Percentiles rank a stretch among this genome's conserved stretches.
Conservation (phyloP, 2,329 filamentous ascomycete genomes). For the Davidsoniella virescens region DNA sequence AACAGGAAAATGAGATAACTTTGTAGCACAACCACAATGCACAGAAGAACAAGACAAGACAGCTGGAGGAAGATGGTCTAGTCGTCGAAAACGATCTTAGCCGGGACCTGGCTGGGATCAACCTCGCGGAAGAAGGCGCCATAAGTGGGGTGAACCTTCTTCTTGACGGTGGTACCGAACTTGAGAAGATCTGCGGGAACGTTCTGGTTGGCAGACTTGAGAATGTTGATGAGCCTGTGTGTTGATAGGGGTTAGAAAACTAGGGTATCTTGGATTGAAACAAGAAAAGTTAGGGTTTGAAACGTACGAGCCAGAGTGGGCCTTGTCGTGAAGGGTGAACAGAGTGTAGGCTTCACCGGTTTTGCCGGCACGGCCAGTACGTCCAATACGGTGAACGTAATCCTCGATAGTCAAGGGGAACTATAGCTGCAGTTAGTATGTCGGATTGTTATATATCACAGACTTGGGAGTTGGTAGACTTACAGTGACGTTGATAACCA, state of each 20-base stretch:
- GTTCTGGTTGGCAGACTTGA: conserved; percentile 80
- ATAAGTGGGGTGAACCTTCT: conserved; percentile 91
- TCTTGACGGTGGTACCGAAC: conserved; percentile 96
- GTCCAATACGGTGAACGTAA: conserved; percentile 92
- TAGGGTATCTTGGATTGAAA: conserved; percentile 12
- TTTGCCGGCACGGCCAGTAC: conserved; percentile 86
- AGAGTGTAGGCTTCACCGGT: conserved; percentile 78
- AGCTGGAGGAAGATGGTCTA: neutral
- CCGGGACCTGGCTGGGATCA: conserved; percentile 65
- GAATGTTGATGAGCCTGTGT: conserved; percentile 70
- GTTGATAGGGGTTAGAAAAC: neutral
- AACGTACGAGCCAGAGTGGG: conserved; percentile 71
- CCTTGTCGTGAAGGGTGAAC: conserved; percentile 91
- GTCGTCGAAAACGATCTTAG: conserved; percentile 70
- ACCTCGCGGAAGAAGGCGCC: conserved; percentile 92
- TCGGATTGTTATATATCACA: no score
- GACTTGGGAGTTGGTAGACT: conserved; percentile 15
- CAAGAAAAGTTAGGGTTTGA: neutral
- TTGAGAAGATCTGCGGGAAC: conserved; percentile 85
- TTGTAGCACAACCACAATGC: neutral
- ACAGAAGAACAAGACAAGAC: conserved; percentile 5
- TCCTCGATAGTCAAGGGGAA: conserved; percentile 94
- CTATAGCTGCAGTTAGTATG: conserved; percentile 20
- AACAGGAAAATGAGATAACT: neutral
- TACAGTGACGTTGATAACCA: conserved; percentile 82